Conservation (phyloP, 2,329 filamentous ascomycete species). For the Claviceps spartinae region DNA sequence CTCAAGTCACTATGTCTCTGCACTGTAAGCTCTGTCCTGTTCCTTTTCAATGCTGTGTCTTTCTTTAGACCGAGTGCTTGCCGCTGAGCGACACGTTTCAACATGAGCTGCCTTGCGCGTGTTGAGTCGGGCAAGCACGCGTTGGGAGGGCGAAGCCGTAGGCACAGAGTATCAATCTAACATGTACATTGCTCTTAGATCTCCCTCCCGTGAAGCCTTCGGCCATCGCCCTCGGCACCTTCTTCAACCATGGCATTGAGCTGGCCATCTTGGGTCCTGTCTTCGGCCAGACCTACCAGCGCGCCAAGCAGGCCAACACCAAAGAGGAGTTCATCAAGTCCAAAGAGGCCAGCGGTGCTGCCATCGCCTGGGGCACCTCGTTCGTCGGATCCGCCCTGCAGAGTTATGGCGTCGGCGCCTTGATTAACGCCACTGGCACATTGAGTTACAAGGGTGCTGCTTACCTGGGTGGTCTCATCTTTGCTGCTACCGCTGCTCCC, state of each 20-base stretch:
- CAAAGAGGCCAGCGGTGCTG: constrained; percentile 80
- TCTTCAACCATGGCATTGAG: constrained; percentile 90
- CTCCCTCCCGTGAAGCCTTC: constrained; percentile 82
- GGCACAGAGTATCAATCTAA: neutral
- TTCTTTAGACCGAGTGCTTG: neutral
- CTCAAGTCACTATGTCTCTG: constrained; percentile 37
- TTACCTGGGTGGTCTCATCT: constrained; percentile 83
- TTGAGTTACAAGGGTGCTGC: constrained; percentile 94
- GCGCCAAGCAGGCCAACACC: constrained; percentile 78
- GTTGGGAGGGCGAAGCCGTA: neutral
- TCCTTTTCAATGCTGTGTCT: neutral
- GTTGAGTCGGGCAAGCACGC: neutral
- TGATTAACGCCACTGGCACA: constrained; percentile 90
- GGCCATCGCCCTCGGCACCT: constrained; percentile 86
- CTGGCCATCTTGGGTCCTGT: constrained; percentile 76
- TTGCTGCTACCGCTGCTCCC: constrained; percentile 79
- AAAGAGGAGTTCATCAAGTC: constrained; percentile 95
- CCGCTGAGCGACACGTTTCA: neutral
- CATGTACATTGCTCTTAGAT: constrained; percentile 23
- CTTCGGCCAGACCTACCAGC: constrained; percentile 90
- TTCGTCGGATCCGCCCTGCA: constrained; percentile 80
- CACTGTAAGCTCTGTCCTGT: constrained; percentile 31
- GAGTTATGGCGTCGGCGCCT: constrained; percentile 75
- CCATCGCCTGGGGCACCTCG: constrained; percentile 80
- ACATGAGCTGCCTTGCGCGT: neutral